Percentiles rank a stretch among this genome's conserved stretches.
phyloP scores from a whole-genome alignment of 805 yeast species.

The Deakozyma indianensis region DNA sequence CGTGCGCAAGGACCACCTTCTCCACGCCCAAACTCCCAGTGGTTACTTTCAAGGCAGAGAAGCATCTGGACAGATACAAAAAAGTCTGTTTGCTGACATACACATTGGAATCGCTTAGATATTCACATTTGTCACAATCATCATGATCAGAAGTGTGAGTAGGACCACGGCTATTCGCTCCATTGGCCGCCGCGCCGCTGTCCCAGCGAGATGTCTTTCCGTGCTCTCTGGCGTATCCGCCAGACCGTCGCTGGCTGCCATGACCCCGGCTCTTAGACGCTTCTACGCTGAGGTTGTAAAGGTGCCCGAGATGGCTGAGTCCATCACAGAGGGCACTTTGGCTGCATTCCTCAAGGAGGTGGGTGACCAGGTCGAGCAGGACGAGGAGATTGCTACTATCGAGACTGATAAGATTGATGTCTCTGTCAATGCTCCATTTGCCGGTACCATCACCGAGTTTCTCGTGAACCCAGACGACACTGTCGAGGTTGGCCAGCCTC shows the following conservation, averaged over 20 bases:
- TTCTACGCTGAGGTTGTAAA: conserved; percentile 39
- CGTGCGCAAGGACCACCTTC: too few species aligned
- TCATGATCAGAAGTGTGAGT: background rate
- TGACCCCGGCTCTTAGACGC: conserved; percentile 5
- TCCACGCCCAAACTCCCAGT: background rate
- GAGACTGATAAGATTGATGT: conserved; percentile 98
- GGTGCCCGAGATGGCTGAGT: conserved; percentile 98
- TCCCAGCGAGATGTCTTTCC: conserved; percentile 4
- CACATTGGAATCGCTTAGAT: background rate
- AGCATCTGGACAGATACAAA: background rate
- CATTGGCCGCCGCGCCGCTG: conserved; percentile 4
- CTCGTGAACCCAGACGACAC: conserved; percentile 80
- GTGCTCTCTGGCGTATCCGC: conserved; percentile 1
- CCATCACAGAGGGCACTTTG: conserved; percentile 92
- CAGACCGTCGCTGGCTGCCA: background rate
- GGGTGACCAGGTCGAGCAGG: conserved; percentile 77
- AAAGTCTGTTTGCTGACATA: background rate
- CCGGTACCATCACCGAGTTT: conserved; percentile 79
- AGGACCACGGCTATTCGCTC: background rate
- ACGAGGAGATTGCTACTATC: conserved; percentile 88
- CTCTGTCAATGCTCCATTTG: conserved; percentile 85
- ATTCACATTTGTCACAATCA: background rate
- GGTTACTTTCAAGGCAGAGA: background rate
- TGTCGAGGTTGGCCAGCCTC: conserved; percentile 89
- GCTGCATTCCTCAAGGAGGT: conserved; percentile 44